phyloP scores from a whole-genome alignment of 139 green algal genomes.

The Picochlorum sp. region DNA sequence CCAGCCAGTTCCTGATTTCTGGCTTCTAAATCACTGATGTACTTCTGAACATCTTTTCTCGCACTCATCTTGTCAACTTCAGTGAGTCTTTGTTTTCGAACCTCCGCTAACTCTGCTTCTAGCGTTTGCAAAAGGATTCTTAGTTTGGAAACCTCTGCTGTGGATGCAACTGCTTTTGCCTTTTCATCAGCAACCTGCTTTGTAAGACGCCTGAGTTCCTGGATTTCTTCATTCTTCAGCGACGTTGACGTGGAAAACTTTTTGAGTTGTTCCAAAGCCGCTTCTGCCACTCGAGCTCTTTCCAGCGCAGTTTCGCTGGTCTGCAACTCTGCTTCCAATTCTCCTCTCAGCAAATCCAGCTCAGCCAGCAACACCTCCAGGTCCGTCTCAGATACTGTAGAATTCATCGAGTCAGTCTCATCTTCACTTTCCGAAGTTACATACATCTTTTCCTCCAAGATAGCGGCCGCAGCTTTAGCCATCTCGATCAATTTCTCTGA shows the following conservation, averaged over 20 bases:
- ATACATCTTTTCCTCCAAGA: neutral
- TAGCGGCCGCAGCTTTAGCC: neutral
- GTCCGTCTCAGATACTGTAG: slow-evolving; percentile 1
- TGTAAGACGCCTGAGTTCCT: neutral
- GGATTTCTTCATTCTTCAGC: neutral
- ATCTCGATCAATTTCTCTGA: neutral
- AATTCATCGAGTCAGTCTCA: neutral
- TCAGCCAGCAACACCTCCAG: slow-evolving; percentile 16
- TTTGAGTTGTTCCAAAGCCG: neutral
- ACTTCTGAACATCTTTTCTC: neutral
- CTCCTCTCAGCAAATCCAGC: slow-evolving; percentile 14
- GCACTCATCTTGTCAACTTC: neutral
- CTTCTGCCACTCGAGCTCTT: slow-evolving; percentile 4
- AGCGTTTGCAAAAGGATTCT: neutral
- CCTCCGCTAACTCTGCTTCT: neutral
- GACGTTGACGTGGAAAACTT: no score
- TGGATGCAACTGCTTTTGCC: neutral
- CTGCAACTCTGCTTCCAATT: slow-evolving; percentile 14
- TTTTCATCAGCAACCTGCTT: neutral
- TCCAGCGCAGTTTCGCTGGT: neutral
- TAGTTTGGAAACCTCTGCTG: neutral
- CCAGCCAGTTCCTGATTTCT: neutral
- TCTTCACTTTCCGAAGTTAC: neutral
- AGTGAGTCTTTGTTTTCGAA: neutral
- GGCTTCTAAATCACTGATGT: neutral